Evolutionary conservation across 1,284 basidiomycete species (phyloP).

Genomic region (Moesziomyces sp.): DNA sequence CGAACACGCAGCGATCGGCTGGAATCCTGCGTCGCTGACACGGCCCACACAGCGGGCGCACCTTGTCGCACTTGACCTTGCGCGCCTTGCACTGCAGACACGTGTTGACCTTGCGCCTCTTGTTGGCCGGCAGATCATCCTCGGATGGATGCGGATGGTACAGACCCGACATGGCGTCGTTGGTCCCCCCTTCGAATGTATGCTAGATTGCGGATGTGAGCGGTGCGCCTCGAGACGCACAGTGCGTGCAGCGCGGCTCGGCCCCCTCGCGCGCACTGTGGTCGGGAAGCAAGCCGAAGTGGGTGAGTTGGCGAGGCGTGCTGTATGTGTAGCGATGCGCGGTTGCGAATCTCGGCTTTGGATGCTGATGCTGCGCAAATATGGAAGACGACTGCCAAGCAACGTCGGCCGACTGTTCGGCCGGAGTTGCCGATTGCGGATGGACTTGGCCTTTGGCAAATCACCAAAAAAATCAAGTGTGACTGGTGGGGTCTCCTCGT

Average conservation of each 20-base stretch:
- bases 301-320: no score
- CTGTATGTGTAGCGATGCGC: no score
- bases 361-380: background rate
- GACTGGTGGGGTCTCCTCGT: no score
- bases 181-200: no score
- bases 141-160: conserved; percentile 39
- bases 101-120: conserved; percentile 64
- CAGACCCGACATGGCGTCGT: conserved; percentile 17
- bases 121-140: conserved; percentile 40
- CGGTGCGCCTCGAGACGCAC: no score
- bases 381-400: conserved; percentile 4
- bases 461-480: background rate
- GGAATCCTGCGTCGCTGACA: conserved; percentile 62
- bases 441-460: background rate
- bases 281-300: background rate
- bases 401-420: conserved; percentile 21
- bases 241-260: no score
- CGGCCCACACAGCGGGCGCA: conserved; percentile 60
- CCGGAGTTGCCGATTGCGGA: conserved; percentile 7
- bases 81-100: conserved; percentile 64
- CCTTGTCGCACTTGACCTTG: conserved; percentile 62
- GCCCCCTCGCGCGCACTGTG: no score
- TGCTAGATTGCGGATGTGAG: no score
- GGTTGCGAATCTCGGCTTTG: background rate
- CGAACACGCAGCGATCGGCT: conserved; percentile 55